Conservation (phyloP, 306 rosid species). For the Rubus idaeus region DNA sequence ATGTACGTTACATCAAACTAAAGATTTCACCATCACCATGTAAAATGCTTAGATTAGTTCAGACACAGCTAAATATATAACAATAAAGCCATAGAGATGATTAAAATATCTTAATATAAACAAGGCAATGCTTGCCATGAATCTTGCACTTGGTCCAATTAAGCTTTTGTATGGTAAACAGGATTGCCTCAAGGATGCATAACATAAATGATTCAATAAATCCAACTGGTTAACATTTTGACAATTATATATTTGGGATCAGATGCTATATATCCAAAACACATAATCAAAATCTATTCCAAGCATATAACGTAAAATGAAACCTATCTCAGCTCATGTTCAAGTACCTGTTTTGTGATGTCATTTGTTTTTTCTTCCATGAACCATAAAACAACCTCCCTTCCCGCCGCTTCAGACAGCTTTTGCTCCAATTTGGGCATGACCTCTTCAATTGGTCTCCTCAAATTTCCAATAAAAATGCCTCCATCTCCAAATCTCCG, state of each 20-base stretch:
- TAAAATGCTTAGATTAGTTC: background rate
- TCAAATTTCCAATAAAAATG: conserved; percentile 82
- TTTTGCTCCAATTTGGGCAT: conserved; percentile 84
- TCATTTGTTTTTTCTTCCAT: conserved; percentile 84
- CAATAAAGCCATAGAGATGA: background rate
- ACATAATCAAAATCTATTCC: background rate
- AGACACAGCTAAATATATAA: background rate
- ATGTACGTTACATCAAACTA: conserved; percentile 3
- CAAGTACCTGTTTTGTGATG: conserved; percentile 74
- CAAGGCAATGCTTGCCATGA: background rate
- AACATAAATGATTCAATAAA: background rate
- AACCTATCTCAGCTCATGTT: background rate
- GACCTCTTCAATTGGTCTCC: conserved; percentile 85
- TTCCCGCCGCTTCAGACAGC: conserved; percentile 75
- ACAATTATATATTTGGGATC: background rate
- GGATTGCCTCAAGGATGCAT: conserved; percentile 6
- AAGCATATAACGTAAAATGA: background rate
- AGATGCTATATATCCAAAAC: background rate
- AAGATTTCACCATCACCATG: background rate
- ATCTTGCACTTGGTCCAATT: background rate
- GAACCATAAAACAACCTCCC: conserved; percentile 84
- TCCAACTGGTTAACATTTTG: background rate
- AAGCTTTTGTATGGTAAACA: background rate
- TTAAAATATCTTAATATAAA: background rate
- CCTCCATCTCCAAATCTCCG: conserved; percentile 98